Conservation (phyloP, 768 basidiomycete genomes). For the Pisolithus marmoratus region DNA sequence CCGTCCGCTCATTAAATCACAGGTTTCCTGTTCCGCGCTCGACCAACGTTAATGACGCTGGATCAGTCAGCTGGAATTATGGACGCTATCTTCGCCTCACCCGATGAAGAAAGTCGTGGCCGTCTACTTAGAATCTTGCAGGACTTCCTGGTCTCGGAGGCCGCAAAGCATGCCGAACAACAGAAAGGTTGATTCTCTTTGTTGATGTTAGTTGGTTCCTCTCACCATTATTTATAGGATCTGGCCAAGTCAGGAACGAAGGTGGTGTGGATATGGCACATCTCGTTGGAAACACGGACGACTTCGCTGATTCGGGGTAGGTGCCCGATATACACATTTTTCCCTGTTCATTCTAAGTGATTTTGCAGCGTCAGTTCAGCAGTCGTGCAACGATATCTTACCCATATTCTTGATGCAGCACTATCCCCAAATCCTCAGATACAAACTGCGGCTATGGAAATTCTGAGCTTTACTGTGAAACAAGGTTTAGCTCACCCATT, state of each 20-base stretch:
- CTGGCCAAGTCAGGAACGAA: conserved; percentile 18
- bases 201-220: neutral
- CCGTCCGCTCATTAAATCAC: neutral
- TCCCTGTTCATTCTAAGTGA: neutral
- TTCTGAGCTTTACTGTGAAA: conserved; percentile 87
- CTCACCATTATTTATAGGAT: conserved; percentile 4
- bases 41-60: conserved; percentile 86
- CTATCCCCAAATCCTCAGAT: conserved; percentile 64
- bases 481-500: conserved; percentile 95
- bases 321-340: neutral
- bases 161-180: conserved; percentile 66
- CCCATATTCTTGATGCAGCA: conserved; percentile 75
- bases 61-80: conserved; percentile 77
- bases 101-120: conserved; percentile 65
- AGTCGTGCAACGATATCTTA: conserved; percentile 88
- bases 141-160: conserved; percentile 83
- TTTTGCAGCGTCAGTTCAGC: conserved; percentile 80
- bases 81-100: conserved; percentile 79
- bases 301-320: conserved; percentile 96
- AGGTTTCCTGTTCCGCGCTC: conserved; percentile 91
- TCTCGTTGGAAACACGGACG: conserved; percentile 90
- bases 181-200: conserved; percentile 51
- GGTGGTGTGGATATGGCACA: conserved; percentile 82
- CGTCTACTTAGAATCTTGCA: conserved; percentile 84
- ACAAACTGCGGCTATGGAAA: conserved; percentile 82